Evolutionary conservation across 495 filamentous ascomycete species (phyloP).

Genomic region (Choiromyces venosus): DNA sequence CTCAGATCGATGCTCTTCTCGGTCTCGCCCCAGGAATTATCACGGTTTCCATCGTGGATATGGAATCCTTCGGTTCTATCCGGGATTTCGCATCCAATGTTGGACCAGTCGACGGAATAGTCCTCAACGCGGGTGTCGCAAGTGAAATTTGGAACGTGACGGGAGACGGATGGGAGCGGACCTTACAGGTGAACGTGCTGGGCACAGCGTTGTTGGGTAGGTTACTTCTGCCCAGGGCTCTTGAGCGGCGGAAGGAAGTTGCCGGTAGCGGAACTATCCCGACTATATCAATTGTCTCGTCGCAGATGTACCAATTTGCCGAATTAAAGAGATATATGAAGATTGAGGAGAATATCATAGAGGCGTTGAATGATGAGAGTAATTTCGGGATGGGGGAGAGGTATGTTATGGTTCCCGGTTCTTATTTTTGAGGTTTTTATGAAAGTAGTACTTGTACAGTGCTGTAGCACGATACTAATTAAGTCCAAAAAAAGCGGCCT

Average conservation of each 20-base stretch:
- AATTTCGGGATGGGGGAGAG: constrained; percentile 12
- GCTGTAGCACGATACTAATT: background rate
- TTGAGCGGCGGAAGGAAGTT: background rate
- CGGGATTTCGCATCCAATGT: constrained; percentile 45
- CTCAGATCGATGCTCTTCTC: constrained; percentile 44
- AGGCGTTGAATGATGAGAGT: constrained; percentile 41
- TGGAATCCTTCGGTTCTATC: constrained; percentile 49
- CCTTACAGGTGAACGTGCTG: constrained; percentile 56
- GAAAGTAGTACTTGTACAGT: background rate
- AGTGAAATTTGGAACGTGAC: constrained; percentile 20
- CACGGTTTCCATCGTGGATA: constrained; percentile 56
- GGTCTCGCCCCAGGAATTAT: constrained; percentile 38
- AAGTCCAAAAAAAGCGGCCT: background rate
- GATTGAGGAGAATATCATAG: constrained; percentile 42
- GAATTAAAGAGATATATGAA: constrained; percentile 43
- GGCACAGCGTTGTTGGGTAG: constrained; percentile 53
- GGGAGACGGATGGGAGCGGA: constrained; percentile 52
- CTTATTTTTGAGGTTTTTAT: background rate
- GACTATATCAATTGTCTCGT: constrained; percentile 10
- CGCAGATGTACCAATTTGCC: constrained; percentile 22
- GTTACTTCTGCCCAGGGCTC: constrained; percentile 3
- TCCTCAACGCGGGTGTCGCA: constrained; percentile 48
- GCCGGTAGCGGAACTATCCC: background rate
- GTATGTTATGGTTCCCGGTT: background rate
- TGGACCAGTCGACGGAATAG: constrained; percentile 46